These are phyloP conservation scores for Cicer cuneatum DNA, from an alignment of 306 rosid species.

Conservation along the genomic window DNA sequence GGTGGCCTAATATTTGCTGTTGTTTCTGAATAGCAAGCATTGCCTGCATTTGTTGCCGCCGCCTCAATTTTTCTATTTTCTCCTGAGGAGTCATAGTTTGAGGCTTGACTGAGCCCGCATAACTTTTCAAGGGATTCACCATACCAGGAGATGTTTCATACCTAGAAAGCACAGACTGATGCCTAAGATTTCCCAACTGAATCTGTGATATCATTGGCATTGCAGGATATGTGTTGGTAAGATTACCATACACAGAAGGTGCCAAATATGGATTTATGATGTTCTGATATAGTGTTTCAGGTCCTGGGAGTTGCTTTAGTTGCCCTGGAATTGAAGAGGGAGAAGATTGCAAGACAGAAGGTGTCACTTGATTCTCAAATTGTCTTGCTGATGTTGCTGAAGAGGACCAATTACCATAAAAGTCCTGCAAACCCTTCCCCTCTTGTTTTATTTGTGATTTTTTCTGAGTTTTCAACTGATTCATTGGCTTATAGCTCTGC, in stretches of 20 bases:
- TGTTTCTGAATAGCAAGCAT: slow-evolving; percentile 94
- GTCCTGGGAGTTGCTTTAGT: slow-evolving; percentile 62
- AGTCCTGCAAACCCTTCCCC: slow-evolving; percentile 54
- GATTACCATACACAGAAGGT: slow-evolving; percentile 57
- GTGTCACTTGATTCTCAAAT: slow-evolving; percentile 59
- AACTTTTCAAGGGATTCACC: slow-evolving; percentile 49
- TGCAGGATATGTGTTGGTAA: slow-evolving; percentile 61
- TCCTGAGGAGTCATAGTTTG: slow-evolving; percentile 92
- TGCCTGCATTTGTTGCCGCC: slow-evolving; percentile 95
- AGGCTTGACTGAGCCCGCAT: slow-evolving; percentile 56
- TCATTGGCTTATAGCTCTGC: slow-evolving; percentile 65
- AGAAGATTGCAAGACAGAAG: slow-evolving; percentile 58
- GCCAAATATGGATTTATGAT: slow-evolving; percentile 58
- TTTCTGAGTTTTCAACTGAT: slow-evolving; percentile 53
- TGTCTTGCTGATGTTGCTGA: slow-evolving; percentile 56
- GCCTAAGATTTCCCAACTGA: slow-evolving; percentile 59
- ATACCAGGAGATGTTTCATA: slow-evolving; percentile 54
- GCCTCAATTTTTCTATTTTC: slow-evolving; percentile 89
- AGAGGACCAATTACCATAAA: slow-evolving; percentile 66
- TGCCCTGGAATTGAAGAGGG: slow-evolving; percentile 58
- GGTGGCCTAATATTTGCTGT: slow-evolving; percentile 70
- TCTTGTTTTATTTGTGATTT: slow-evolving; percentile 54
- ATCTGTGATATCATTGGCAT: slow-evolving; percentile 65
- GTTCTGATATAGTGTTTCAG: slow-evolving; percentile 60
- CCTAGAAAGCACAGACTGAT: slow-evolving; percentile 53